Evolutionary conservation across 495 filamentous ascomycete species (phyloP), one percentile per base, ranked within the genome.

Genomic region (Pyronema omphalodes): DNA sequence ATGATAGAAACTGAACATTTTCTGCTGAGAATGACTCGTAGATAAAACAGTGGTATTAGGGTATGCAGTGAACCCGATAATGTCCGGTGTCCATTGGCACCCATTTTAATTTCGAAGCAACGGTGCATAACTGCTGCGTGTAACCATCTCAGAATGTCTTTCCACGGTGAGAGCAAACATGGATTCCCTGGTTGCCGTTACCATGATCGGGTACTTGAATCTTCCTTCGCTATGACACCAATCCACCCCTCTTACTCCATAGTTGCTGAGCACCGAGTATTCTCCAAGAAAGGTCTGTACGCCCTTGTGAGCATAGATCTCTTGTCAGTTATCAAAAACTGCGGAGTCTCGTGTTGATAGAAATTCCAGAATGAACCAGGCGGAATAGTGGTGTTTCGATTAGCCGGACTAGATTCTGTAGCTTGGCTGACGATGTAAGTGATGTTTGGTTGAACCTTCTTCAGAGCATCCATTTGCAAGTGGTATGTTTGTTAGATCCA

Each of bases 161-260:
- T 86, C 82, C 40, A 77, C 71, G 23, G 78, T 80, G 37, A 86
- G 72, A 57, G 82, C 72, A 56, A 76, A 82, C 19, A 84, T 74
- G 1, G 79, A 80, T 59, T 87, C 81, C 18, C 69, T 72, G 41
- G 82, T 76, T 39, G 73, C 71, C 39, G 74, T 76, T 52, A 72
- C 73, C 76, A 76, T 82, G 55, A 48, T 61, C 19, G 46, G n/a
- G 65, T 69, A 67, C 3, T 62, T 63, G 33, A 69, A 69, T 36
- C 55, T 60, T 14, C 57, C 55, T 44, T 54, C 44, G 37, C 56
- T 53, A 39, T 51, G 55, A 56, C 23, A 52, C 73, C 72, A 79
- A 44, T 67, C 69, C 18, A 66, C 67, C 37, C 71, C 73, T 34
- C 72, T 73, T 49, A 71, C 66, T 3, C 72, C 66, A 23, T 72